Percentiles rank a stretch among this genome's conserved stretches.
Conservation (phyloP, 148 eudicot genomes). For the Amaranthus hypochondriacus region DNA sequence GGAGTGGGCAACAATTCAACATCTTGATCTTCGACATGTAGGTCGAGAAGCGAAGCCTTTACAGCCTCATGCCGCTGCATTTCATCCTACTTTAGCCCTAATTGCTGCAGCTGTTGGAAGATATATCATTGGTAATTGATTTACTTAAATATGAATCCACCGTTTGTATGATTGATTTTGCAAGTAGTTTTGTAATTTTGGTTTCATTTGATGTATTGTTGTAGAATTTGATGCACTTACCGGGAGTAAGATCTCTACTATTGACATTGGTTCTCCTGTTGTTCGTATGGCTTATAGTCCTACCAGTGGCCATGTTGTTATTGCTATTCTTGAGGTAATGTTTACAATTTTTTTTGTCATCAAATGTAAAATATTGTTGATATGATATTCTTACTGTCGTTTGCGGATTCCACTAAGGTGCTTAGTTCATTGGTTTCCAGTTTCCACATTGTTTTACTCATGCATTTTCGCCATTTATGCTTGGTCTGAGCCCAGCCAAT, state of each 20-base stretch:
- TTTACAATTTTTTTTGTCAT: not conserved
- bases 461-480: too few species aligned
- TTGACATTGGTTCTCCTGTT: conserved; percentile 78
- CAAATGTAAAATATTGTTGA: not conserved
- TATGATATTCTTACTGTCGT: not conserved
- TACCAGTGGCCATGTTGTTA: conserved; percentile 64
- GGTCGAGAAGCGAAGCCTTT: conserved; percentile 81
- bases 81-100: conserved; percentile 85
- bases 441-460: too few species aligned
- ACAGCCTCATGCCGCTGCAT: conserved; percentile 94
- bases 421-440: not conserved
- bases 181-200: not conserved
- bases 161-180: not conserved
- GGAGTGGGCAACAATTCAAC: conserved; percentile 97
- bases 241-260: conserved; percentile 87
- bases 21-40: conserved; percentile 91
- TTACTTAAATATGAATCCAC: not conserved
- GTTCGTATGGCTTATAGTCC: conserved; percentile 94
- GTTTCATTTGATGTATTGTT: not conserved
- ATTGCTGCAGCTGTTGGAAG: conserved; percentile 69
- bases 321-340: conserved; percentile 92
- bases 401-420: not conserved
- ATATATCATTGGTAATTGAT: conserved; percentile 60
- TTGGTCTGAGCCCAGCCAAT: too few species aligned
- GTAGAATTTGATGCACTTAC: conserved; percentile 89